phyloP scores from a whole-genome alignment of 306 rosid species.

The Quercus cerris region DNA sequence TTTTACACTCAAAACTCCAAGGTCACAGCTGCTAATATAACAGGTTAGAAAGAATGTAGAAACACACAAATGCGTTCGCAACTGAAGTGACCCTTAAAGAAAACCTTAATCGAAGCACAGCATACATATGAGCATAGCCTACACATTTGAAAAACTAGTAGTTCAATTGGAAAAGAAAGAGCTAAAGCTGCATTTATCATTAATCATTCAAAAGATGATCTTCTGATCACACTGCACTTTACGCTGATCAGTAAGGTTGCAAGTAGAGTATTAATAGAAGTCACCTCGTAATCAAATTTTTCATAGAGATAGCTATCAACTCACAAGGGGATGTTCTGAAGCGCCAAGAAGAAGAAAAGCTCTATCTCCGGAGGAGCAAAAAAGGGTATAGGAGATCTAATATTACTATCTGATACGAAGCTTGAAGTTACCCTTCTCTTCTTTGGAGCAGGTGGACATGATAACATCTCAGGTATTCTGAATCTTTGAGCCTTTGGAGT shows the following conservation, averaged over 20 bases:
- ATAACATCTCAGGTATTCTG: conserved; percentile 40
- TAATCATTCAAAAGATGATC: background rate
- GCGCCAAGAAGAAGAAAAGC: conserved; percentile 43
- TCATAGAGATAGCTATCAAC: background rate
- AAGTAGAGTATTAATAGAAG: too few relatives aligned
- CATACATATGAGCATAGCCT: background rate
- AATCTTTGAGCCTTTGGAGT: conserved; percentile 56
- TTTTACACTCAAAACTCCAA: background rate
- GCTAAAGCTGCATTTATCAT: background rate
- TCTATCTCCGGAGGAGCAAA: conserved; percentile 60
- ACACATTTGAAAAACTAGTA: background rate
- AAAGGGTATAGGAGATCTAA: conserved; percentile 32
- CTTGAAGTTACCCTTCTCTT: conserved; percentile 38
- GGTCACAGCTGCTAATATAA: background rate
- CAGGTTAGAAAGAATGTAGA: background rate
- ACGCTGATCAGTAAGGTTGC: too few relatives aligned
- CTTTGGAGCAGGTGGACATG: conserved; percentile 69
- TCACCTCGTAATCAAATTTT: conserved; percentile 1
- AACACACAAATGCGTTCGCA: background rate
- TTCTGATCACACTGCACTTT: background rate
- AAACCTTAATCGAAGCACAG: background rate
- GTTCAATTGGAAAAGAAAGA: background rate
- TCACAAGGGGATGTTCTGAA: conserved; percentile 22
- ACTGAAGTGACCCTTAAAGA: background rate
- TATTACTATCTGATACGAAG: conserved; percentile 16